Percentiles rank a stretch among this genome's conserved stretches.
phyloP scores from a whole-genome alignment of 1,139 yeast species.

The Pichia sp. region DNA sequence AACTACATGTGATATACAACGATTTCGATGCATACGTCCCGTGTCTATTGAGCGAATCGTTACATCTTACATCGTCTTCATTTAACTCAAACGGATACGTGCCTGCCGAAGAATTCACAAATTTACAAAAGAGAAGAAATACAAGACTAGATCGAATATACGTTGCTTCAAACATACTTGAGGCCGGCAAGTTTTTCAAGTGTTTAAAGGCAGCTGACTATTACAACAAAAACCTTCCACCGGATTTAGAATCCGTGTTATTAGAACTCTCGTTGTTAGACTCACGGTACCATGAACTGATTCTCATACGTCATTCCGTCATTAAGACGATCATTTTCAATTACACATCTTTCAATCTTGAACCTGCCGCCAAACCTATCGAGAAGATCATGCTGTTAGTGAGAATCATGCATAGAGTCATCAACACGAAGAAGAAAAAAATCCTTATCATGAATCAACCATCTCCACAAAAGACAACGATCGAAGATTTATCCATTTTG shows the following conservation, averaged over 20 bases:
- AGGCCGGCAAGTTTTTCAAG: slow-evolving; percentile 8
- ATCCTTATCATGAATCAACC: not conserved
- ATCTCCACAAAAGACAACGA: not conserved
- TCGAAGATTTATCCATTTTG: slow-evolving; percentile 21
- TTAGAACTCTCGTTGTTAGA: slow-evolving; percentile 21
- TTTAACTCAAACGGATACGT: not conserved
- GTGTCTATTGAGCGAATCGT: slow-evolving; percentile 17
- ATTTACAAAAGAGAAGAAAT: slow-evolving; percentile 9
- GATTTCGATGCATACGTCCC: slow-evolving; percentile 19
- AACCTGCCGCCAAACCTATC: not conserved
- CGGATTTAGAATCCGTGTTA: slow-evolving; percentile 18
- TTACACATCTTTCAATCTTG: not conserved
- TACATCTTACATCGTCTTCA: slow-evolving; percentile 18
- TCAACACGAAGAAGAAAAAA: not conserved
- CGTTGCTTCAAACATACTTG: slow-evolving; percentile 19
- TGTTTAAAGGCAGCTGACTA: not conserved
- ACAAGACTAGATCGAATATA: slow-evolving; percentile 15
- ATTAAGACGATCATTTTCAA: slow-evolving; percentile 1
- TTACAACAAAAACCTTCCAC: slow-evolving; percentile 1
- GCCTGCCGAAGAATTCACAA: slow-evolving; percentile 2
- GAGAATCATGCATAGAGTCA: slow-evolving; percentile 3
- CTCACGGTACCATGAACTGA: slow-evolving; percentile 20
- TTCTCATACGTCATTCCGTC: slow-evolving; percentile 8
- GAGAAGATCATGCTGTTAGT: slow-evolving; percentile 3
- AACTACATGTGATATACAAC: slow-evolving; percentile 1